phyloP scores from a whole-genome alignment of 164 flowering plant species.

The Dillenia suffruticosa region DNA sequence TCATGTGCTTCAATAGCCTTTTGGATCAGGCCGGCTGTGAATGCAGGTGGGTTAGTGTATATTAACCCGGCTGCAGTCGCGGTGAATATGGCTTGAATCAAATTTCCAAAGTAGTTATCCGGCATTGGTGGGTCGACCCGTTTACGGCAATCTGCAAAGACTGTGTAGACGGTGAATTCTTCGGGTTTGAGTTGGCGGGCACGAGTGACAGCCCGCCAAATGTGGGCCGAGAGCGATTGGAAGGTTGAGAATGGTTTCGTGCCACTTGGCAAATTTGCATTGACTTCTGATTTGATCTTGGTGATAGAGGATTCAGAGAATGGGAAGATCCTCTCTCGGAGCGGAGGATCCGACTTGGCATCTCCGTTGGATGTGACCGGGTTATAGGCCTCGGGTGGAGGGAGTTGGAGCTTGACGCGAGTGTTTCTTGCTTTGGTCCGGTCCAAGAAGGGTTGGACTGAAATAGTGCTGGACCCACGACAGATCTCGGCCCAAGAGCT shows the following conservation, averaged over 20 bases:
- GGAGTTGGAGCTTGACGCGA: constrained; percentile 73
- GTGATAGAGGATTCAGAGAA: constrained; percentile 67
- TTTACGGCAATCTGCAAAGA: constrained; percentile 84
- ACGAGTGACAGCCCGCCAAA: constrained; percentile 72
- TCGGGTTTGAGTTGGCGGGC: constrained; percentile 73
- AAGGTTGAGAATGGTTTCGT: constrained; percentile 70
- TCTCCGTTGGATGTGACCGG: constrained; percentile 21
- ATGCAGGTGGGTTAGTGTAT: constrained; percentile 39
- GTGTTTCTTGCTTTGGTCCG: constrained; percentile 76
- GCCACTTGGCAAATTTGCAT: constrained; percentile 30
- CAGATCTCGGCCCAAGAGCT: constrained; percentile 84
- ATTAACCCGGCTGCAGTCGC: constrained; percentile 65
- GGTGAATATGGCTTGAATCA: constrained; percentile 90
- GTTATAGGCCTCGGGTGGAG: constrained; percentile 23
- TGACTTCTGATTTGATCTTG: constrained; percentile 60
- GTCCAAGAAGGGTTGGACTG: constrained; percentile 72
- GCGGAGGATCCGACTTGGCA: constrained; percentile 20
- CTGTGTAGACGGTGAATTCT: constrained; percentile 73
- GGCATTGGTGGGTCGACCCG: constrained; percentile 87
- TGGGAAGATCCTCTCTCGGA: constrained; percentile 68
- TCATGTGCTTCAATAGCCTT: constrained; percentile 57
- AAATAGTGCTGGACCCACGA: constrained; percentile 39
- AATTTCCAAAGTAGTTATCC: constrained; percentile 78
- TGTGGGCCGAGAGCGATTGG: constrained; percentile 68
- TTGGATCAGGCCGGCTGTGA: constrained; percentile 45